Base-by-base conservation (phyloP, 1,284 basidiomycete genomes). In the Pseudozyma thailandica region DNA sequence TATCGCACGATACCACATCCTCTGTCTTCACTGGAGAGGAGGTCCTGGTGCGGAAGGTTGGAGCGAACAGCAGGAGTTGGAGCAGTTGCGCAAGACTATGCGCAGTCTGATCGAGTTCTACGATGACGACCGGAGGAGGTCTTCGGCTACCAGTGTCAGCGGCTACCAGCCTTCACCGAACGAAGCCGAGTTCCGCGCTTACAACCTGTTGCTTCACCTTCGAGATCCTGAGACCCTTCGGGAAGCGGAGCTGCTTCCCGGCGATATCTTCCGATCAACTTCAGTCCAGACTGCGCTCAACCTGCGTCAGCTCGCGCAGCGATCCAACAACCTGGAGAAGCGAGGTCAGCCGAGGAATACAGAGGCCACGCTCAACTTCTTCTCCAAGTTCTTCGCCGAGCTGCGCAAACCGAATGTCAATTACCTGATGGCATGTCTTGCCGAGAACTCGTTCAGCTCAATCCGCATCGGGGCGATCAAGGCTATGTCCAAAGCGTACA, bases 161-260 rank as follows among this genome's bases (percentile, higher is more conserved):
- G 90, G 86, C 12, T 70, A 85, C 8, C 18, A 89, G 37, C 80
- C 89, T 48, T 90, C 90, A 7, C 89, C 91, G 0, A 91, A 91
- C 54, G 94, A 98, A 81, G 88, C 96, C 45, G 95, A 98, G 84
- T 96, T 98, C 88, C 89, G 93, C 20, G 90, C 96, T 0, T 98
- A 98, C 85, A 92, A 95, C 81, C 89, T 94, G 33, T 88, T 98
- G 33, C 90, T 92, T 37, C 93, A 96, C 78, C 90, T 96, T 38
- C 89, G 92, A 35, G 91, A 94, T 88, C 84, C 89, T 78, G 85
- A 93, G 88, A 85, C 91, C 86, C 53, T 90, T 85, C 84, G 93
- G 46, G 84, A 85, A 39, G 85, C 84, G 6, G 85, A 94, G 69
- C 87, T 90, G 51, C 88, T 96, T n/a, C 92, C 94, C 0, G 83